phyloP scores from a whole-genome alignment of 768 basidiomycete species.

The Serendipita indica region DNA sequence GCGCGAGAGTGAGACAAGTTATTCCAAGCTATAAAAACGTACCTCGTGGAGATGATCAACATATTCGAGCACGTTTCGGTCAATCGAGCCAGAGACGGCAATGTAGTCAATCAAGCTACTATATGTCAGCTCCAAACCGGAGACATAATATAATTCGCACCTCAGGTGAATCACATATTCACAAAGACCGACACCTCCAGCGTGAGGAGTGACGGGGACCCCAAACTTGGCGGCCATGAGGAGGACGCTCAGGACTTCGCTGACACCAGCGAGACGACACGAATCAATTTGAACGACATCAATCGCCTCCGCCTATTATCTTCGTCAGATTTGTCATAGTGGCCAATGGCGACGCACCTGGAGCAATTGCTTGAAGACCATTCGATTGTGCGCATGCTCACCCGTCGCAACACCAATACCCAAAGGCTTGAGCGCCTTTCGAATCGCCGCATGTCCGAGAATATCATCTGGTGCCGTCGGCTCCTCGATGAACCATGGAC shows the following conservation, averaged over 20 bases:
- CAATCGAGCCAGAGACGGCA: constrained; percentile 79
- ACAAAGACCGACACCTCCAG: constrained; percentile 86
- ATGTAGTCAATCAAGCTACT: constrained; percentile 83
- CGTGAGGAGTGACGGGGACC: constrained; percentile 81
- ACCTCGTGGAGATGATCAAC: constrained; percentile 80
- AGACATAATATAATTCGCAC: constrained; percentile 20
- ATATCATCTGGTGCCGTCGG: constrained; percentile 88
- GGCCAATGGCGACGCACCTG: constrained; percentile 30
- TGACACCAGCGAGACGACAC: constrained; percentile 85
- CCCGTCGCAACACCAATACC: constrained; percentile 88
- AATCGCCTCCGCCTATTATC: constrained; percentile 75
- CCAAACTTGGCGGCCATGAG: constrained; percentile 89
- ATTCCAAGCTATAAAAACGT: too few species aligned
- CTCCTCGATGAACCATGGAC: constrained; percentile 95
- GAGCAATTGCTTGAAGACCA: constrained; percentile 90
- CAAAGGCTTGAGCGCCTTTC: constrained; percentile 58
- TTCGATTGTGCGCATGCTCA: constrained; percentile 87
- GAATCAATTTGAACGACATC: constrained; percentile 94
- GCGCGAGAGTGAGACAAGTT: neutral
- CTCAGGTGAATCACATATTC: constrained; percentile 81
- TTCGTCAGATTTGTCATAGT: too few species aligned
- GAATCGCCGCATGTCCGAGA: constrained; percentile 37
- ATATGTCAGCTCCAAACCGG: neutral
- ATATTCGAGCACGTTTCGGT: constrained; percentile 84
- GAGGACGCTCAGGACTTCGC: constrained; percentile 78